phyloP scores from a whole-genome alignment of 306 rosid species.

The Argentina anserina region DNA sequence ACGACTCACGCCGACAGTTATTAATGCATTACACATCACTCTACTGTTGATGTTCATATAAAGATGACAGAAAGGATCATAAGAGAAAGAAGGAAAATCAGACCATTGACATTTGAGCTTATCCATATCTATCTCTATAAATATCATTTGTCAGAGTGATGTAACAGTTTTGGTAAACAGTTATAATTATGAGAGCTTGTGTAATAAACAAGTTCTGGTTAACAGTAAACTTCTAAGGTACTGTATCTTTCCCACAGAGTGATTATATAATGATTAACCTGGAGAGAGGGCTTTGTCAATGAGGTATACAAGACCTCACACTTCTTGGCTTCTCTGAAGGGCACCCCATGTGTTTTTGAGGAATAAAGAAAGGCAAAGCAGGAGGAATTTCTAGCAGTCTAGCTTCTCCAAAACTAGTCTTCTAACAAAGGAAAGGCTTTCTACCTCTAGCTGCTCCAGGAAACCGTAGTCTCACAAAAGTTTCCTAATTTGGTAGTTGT shows the following conservation, averaged over 20 bases:
- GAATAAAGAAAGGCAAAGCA: not conserved
- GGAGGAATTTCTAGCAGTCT: slow-evolving; percentile 4
- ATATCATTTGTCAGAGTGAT: not conserved
- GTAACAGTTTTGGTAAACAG: not conserved
- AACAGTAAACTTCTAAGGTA: not conserved
- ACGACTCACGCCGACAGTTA: no score
- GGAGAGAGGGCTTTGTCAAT: not conserved
- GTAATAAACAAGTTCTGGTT: not conserved
- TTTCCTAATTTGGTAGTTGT: not conserved
- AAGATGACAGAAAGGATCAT: not conserved
- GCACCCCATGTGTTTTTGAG: not conserved
- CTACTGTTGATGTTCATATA: no score
- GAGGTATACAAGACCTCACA: slow-evolving; percentile 3
- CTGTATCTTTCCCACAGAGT: not conserved
- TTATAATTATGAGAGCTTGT: not conserved
- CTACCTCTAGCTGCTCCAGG: not conserved
- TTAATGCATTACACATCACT: no score
- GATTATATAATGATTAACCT: slow-evolving; percentile 9
- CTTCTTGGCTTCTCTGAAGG: slow-evolving; percentile 1
- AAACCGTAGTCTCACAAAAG: not conserved
- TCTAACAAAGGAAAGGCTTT: not conserved
- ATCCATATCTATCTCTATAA: not conserved
- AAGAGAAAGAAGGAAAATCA: not conserved
- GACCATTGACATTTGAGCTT: not conserved
- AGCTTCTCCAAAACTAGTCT: not conserved